Evolutionary conservation across 2,329 filamentous ascomycete genomes (phyloP), one percentile per base, ranked within the genome.

Genomic region (Proliferodiscus dingleyae): DNA sequence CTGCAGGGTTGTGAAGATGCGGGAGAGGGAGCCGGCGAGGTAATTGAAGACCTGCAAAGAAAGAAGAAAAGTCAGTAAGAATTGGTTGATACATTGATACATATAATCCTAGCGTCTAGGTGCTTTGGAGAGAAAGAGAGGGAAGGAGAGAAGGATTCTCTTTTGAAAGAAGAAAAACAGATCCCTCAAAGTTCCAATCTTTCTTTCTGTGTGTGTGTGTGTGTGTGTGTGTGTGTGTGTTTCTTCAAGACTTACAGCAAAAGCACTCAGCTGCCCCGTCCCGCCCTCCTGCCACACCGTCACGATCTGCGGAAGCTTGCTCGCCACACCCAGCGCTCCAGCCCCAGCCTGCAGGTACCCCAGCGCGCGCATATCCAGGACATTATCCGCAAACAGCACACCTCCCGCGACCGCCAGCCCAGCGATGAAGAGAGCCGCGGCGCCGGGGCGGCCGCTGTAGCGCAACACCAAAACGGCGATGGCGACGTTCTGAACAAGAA

Each of bases 1-100:
- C 64, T 97, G 90, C 47, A 98, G 73, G 7, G 94, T 98, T 24
- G 93, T 98, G 69, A 96, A 98, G 71, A 98, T 95, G 64, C 93
- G 87, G 21, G 89, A 87, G 47, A 97, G 80, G 34, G 89, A 95
- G 30, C 94, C 93, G 58, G 83, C 75, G 61, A 98, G 87, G 70
- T 95, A 98, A 75, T 96, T 97, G 78, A 98, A 95, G 58, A 98
- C 89, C 90, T 96, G 30, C 15, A 21, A 36, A 37, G 16, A 36
- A 15, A 47, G 30, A 46, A 28, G 11, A 36, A 19, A 15, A 18
- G 21, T 22, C 8, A 38, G n/a, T n/a, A n/a, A n/a, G n/a, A n/a
- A n/a, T n/a, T n/a, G n/a, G n/a, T n/a, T n/a, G n/a, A n/a, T n/a
- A n/a, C n/a, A n/a, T n/a, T n/a, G n/a, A n/a, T n/a, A n/a, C n/a